Evolutionary conservation across 805 yeast genomes (phyloP), one percentile per base, ranked within the genome.

Genomic region (Zygotorulaspora danielsina): DNA sequence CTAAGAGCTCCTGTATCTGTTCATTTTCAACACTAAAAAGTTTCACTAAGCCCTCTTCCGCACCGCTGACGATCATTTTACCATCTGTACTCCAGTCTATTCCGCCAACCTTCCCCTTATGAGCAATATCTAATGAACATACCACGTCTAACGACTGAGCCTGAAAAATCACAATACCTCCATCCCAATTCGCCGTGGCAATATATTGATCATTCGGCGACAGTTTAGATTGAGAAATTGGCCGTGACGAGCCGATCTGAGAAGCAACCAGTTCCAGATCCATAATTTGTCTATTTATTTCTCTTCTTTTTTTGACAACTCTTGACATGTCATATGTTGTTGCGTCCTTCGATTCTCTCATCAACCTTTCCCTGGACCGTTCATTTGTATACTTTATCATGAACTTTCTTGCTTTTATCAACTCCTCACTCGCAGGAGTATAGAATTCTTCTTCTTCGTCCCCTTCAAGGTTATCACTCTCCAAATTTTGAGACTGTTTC

Each of bases 161-260:
- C 32, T 72, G 59, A n/a, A 82, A 29, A 1, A 85, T 45, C 44
- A 71, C 72, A 4, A 86, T 50, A 19, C 70, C 69, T 3, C 97
- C 97, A 45, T 80, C 76, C 97, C 97, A 90, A 25, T 93, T 83
- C 0, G 88, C 93, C 10, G 78, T 67, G 0, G 86, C 82, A 2
- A 84, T 59, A 2, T 46, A 36, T 2, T 51, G 30, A 3, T 65
- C 58, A 36, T 65, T 55, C 0, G 65, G 61, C 4, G 77, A 67
- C 15, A 75, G 67, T 5, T 75, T 51, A 1, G 80, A 75, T 2
- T 68, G 57, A 0, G 95, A 80, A 0, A 84, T 70, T 3, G 95
- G 86, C 41, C 96, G 66, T 3, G 72, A 67, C 15, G 84, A 78
- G 2, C 81, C 75, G 13, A 82, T 61, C 55, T 88, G 94, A 0